Evolutionary conservation across 805 yeast genomes (phyloP).

Genomic region (Priceomyces fermenticarens): DNA sequence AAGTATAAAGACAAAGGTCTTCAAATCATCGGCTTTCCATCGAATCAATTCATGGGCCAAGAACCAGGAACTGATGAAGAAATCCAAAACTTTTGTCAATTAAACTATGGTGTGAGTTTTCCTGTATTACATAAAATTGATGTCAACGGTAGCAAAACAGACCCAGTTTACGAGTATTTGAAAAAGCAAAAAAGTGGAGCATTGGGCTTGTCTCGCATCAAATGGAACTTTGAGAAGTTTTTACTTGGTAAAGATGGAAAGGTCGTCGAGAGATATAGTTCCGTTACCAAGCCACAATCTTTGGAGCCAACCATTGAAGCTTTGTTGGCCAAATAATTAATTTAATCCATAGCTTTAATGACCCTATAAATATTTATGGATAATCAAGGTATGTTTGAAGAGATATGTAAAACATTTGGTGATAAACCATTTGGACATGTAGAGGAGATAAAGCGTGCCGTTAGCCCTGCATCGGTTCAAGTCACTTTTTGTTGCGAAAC

Average conservation of each 20-base stretch:
- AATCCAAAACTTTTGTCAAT: constrained; percentile 67
- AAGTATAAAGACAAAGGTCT: constrained; percentile 35
- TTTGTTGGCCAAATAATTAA: constrained; percentile 36
- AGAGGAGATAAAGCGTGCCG: too few relatives aligned
- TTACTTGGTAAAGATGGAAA: constrained; percentile 39
- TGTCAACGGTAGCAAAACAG: constrained; percentile 81
- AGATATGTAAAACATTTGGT: too few relatives aligned
- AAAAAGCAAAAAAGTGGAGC: constrained; percentile 56
- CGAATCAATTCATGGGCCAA: constrained; percentile 43
- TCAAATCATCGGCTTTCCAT: constrained; percentile 42
- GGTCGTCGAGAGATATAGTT: constrained; percentile 53
- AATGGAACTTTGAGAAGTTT: constrained; percentile 47
- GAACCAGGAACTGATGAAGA: constrained; percentile 50
- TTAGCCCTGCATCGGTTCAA: too few relatives aligned
- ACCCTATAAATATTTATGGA: too few relatives aligned
- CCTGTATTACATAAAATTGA: constrained; percentile 84
- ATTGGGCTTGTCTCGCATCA: constrained; percentile 39
- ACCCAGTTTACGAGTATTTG: constrained; percentile 76
- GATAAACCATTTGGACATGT: too few relatives aligned
- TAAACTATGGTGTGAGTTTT: constrained; percentile 88
- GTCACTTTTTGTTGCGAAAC: too few relatives aligned
- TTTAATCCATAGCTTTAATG: too few relatives aligned
- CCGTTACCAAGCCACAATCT: constrained; percentile 51
- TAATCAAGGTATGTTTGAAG: too few relatives aligned
- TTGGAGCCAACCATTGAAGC: constrained; percentile 50